Conservation (phyloP, 352 stramenopile species). For the Globisporangium irregulare region DNA sequence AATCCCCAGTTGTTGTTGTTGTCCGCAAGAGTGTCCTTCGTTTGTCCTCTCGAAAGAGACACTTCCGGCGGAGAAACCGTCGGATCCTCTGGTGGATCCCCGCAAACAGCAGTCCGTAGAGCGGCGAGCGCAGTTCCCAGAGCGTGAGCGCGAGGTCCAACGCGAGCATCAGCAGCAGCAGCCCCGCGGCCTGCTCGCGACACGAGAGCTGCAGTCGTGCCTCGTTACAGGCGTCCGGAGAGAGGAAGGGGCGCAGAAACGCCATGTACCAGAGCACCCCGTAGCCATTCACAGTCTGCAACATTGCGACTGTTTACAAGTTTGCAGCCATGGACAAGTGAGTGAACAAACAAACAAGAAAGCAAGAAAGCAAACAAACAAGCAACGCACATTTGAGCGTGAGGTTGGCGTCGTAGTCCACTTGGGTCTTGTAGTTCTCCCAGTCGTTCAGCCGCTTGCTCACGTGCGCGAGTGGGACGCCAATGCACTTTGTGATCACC, state of each 20-base stretch:
- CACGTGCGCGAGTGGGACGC: constrained; percentile 22
- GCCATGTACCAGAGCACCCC: constrained; percentile 48
- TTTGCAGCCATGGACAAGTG: background rate
- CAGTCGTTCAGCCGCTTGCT: constrained; percentile 48
- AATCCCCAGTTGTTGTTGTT: background rate
- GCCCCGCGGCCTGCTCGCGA: constrained; percentile 37
- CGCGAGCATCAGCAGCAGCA: constrained; percentile 47
- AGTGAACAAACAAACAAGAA: background rate
- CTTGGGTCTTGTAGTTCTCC: constrained; percentile 73
- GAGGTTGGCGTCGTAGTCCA: constrained; percentile 63
- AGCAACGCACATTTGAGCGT: constrained; percentile 68
- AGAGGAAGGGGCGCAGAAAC: constrained; percentile 42
- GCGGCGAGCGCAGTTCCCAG: constrained; percentile 39
- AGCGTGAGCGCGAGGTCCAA: constrained; percentile 28
- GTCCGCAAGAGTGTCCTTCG: constrained; percentile 2
- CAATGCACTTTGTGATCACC: constrained; percentile 36
- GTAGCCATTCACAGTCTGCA: constrained; percentile 67
- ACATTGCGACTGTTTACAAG: constrained; percentile 35
- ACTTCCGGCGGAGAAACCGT: background rate
- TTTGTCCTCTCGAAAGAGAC: background rate
- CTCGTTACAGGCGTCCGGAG: constrained; percentile 17
- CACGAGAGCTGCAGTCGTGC: constrained; percentile 28
- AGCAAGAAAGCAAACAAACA: background rate
- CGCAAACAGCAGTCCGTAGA: constrained; percentile 24
- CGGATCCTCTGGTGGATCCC: constrained; percentile 2